Percentiles rank a stretch among this genome's conserved stretches.
Evolutionary conservation across 257 asterid species (phyloP).

Genomic region (Cinchona pubescens): DNA sequence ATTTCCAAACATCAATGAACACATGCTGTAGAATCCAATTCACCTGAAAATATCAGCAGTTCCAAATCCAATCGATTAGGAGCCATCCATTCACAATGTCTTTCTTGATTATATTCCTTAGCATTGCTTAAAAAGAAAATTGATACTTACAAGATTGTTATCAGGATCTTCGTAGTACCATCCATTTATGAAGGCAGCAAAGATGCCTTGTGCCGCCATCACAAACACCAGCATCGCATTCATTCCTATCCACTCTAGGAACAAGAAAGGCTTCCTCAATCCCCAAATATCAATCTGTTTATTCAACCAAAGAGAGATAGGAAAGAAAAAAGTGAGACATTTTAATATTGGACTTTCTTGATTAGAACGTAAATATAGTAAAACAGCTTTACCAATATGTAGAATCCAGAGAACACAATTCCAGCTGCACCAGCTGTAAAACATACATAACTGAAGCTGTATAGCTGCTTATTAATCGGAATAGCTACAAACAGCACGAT

Average conservation of each 20-base stretch:
- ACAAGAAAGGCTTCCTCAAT: constrained; percentile 59
- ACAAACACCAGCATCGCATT: constrained; percentile 92
- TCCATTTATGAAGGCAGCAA: constrained; percentile 74
- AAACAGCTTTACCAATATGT: constrained; percentile 54
- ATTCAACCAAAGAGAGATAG: neutral
- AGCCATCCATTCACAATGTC: neutral
- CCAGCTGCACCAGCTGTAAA: constrained; percentile 95
- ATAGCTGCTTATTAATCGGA: constrained; percentile 89
- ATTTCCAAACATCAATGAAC: constrained; percentile 71
- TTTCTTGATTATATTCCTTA: neutral
- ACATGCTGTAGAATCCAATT: constrained; percentile 74
- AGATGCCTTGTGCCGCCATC: constrained; percentile 80
- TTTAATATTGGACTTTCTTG: neutral
- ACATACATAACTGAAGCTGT: constrained; percentile 83
- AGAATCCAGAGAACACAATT: constrained; percentile 62
- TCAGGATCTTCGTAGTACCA: constrained; percentile 61
- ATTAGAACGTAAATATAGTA: neutral
- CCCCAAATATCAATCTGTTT: constrained; percentile 71
- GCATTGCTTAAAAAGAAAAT: neutral
- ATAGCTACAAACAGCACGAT: constrained; percentile 47
- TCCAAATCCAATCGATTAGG: neutral
- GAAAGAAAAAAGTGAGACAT: neutral
- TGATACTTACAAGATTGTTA: constrained; percentile 53
- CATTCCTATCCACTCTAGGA: constrained; percentile 95
- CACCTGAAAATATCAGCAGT: constrained; percentile 43